Evolutionary conservation across 164 flowering plant genomes (phyloP), one percentile per base, ranked within the genome.

Genomic region (Piper betle): DNA sequence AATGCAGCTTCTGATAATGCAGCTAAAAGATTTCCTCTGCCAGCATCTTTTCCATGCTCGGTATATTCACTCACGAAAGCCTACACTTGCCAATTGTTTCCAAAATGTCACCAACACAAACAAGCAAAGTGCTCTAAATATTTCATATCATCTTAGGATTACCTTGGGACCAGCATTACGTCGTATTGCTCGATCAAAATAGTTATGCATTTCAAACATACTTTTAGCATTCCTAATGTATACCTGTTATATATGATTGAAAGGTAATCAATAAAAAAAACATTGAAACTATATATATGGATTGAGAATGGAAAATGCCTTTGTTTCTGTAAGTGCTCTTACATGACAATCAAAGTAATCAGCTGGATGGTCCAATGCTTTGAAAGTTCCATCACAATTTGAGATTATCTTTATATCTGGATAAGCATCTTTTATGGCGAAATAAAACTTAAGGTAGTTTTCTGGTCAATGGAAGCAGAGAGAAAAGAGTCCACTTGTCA

Each of bases 301-400:
- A 8, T 43, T 43, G 8, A 43, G 50, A 43, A 7, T 43, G 50
- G 12, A 15, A 10, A 43, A 43, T 43, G 4, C 37, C 39, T n/a
- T n/a, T n/a, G n/a, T n/a, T 37, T 55, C 15, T 33, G 8, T 55
- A 37, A 37, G 10, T 20, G 38, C 20, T 65, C 69, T 75, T 85
- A 93, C 97, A 80, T 94, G 99, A 67, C 63, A 88, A 75, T 94
- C 99, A 74, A 88, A 94, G n/a, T 78, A 46, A 81, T 94, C 89
- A 38, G 99, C 95, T 6, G 97, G 95, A 74, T 94, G 97, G 68
- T 88, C 85, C 81, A 94, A 73, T 56, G 68, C 66, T 53, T 11
- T 52, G 38, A 82, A 71, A 61, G 99, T 84, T 4, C 80, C 99
- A 73, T 94, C 97, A 71, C 99, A 90, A 61, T 90, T 94, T 53